Evolutionary conservation across 2,329 filamentous ascomycete species (phyloP).

Genomic region (Ascochyta viciae-villosae): DNA sequence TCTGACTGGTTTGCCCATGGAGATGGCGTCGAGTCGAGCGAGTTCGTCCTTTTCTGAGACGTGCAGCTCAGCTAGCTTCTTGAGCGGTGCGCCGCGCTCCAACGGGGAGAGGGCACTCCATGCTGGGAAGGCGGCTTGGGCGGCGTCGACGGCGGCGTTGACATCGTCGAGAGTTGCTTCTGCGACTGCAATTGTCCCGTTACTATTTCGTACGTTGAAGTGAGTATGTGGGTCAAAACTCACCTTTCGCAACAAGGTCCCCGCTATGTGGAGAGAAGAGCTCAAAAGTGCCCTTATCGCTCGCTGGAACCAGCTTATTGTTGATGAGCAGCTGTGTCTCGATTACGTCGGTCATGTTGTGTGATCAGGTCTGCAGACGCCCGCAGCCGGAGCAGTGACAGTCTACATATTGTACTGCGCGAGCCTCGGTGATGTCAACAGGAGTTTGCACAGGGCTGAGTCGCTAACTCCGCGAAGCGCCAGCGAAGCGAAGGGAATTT

Average conservation of each 20-base stretch:
- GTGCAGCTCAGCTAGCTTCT: constrained; percentile 52
- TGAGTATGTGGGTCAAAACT: background rate
- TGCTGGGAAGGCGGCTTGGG: constrained; percentile 35
- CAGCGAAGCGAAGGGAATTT: too few relatives aligned
- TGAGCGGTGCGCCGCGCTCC: constrained; percentile 51
- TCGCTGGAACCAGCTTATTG: constrained; percentile 37
- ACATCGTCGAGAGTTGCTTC: constrained; percentile 35
- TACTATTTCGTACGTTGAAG: background rate
- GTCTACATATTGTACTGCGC: too few relatives aligned
- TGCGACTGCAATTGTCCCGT: constrained; percentile 21
- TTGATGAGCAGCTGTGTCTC: constrained; percentile 33
- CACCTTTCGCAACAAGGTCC: constrained; percentile 37
- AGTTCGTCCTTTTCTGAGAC: constrained; percentile 69
- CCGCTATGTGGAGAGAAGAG: constrained; percentile 39
- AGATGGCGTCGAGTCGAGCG: constrained; percentile 79
- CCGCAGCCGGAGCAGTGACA: too few relatives aligned
- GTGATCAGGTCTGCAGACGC: background rate
- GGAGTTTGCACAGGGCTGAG: too few relatives aligned
- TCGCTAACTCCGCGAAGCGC: too few relatives aligned
- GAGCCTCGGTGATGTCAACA: too few relatives aligned
- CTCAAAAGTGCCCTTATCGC: constrained; percentile 36
- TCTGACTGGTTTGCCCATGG: constrained; percentile 84
- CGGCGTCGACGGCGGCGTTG: constrained; percentile 33
- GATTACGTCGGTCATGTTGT: constrained; percentile 14
- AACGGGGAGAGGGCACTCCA: constrained; percentile 46